Percentiles rank a stretch among this genome's conserved stretches.
Conservation (phyloP, 257 asterid species). For the Voacanga thouarsii region DNA sequence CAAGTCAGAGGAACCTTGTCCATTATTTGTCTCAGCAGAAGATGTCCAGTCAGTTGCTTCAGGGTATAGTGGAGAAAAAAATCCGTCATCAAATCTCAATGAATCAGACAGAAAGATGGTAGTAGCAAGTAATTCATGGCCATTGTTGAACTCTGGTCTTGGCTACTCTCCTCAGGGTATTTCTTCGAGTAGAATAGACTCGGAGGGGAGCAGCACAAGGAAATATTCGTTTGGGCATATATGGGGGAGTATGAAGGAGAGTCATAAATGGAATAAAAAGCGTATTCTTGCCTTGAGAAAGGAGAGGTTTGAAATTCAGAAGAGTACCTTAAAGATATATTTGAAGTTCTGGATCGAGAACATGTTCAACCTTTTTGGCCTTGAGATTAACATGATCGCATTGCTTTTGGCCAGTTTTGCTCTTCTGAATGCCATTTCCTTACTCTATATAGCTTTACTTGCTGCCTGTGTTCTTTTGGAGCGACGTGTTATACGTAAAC, state of each 20-base stretch:
- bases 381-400: constrained; percentile 90
- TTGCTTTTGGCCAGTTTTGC: constrained; percentile 93
- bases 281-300: constrained; percentile 62
- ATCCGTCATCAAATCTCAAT: constrained; percentile 37
- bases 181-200: constrained; percentile 33
- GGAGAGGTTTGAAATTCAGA: constrained; percentile 92
- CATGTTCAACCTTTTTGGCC: constrained; percentile 95
- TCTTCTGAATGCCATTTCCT: constrained; percentile 73
- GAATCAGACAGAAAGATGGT: constrained; percentile 40
- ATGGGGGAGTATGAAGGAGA: constrained; percentile 91
- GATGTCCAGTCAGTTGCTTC: constrained; percentile 43
- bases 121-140: constrained; percentile 49
- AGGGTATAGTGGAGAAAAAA: constrained; percentile 44
- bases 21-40: constrained; percentile 69
- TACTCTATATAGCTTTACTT: constrained; percentile 72
- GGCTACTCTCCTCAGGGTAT: constrained; percentile 40
- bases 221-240: constrained; percentile 58
- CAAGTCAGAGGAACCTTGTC: constrained; percentile 85
- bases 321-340: constrained; percentile 73
- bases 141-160: constrained; percentile 40
- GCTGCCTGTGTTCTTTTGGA: constrained; percentile 82
- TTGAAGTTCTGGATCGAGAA: constrained; percentile 95
- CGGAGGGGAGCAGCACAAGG: constrained; percentile 34
- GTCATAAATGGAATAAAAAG: constrained; percentile 81
- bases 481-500: constrained; percentile 66